Evolutionary conservation across 768 basidiomycete species (phyloP).

Genomic region (Boletus eberwhitei): DNA sequence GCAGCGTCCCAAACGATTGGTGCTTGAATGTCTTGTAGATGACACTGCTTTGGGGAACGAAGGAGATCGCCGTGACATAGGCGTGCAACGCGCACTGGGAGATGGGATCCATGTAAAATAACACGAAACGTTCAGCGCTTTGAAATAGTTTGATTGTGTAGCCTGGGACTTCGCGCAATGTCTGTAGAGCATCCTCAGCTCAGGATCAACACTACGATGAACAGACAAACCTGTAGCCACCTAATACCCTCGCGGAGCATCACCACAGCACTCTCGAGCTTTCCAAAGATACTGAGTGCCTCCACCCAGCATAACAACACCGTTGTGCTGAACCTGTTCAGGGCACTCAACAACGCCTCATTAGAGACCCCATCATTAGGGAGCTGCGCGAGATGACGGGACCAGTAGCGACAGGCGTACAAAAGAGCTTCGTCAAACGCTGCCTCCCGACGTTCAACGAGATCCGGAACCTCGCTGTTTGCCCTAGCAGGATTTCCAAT

Average conservation of each 20-base stretch:
- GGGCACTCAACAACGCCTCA: constrained; percentile 1
- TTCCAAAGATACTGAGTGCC: constrained; percentile 11
- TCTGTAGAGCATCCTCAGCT: constrained; percentile 1
- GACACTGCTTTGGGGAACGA: neutral
- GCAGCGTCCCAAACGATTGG: constrained; percentile 1
- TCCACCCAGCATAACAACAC: constrained; percentile 16
- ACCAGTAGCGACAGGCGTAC: constrained; percentile 23
- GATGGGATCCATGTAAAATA: constrained; percentile 14
- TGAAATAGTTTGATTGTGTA: constrained; percentile 7
- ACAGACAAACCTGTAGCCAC: constrained; percentile 12
- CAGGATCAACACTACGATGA: neutral
- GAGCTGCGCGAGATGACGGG: constrained; percentile 18
- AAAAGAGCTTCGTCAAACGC: constrained; percentile 14
- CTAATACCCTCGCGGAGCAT: constrained; percentile 9
- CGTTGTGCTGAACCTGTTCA: constrained; percentile 8
- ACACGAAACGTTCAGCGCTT: constrained; percentile 19
- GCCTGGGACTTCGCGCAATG: constrained; percentile 7
- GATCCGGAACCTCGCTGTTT: constrained; percentile 18
- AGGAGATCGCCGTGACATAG: constrained; percentile 9
- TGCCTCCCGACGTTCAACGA: constrained; percentile 11
- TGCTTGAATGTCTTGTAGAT: constrained; percentile 10
- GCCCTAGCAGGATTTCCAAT: constrained; percentile 11
- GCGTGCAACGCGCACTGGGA: constrained; percentile 19
- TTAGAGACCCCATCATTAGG: constrained; percentile 2
- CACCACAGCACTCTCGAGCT: constrained; percentile 13